Evolutionary conservation across 495 filamentous ascomycete genomes (phyloP), one percentile per base, ranked within the genome.

Genomic region (Tetracladium marchalianum): DNA sequence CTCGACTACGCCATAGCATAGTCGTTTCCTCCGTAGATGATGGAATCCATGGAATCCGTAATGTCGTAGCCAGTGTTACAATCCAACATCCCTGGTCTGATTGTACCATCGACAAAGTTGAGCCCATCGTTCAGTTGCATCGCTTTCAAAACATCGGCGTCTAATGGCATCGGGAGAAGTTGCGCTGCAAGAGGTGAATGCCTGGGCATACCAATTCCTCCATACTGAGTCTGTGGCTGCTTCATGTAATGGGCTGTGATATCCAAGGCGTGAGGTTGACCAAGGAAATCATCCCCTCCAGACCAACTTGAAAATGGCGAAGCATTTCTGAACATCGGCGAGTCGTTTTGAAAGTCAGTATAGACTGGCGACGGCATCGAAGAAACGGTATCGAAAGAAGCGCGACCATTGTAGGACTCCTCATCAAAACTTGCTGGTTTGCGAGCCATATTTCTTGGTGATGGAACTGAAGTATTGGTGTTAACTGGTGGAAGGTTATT

Each of bases 81-180:
- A 39, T 57, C 54, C 37, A 58, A 36, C 47, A 58, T 58, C 7
- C 31, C 36, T 9, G 55, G 55, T 18, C 47, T 32, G 45, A 58
- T 58, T 0, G 55, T 58, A 11, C 47, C 47, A 0, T 53, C 50
- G 0, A 42, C 40, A 18, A 49, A 53, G 19, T 47, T 54, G 39
- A 57, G 5, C 7, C 46, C 42, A 35, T 52, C 49, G 12, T 33
- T 47, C 16, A 49, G 12, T 33, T 55, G 48, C 49, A 51, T 49
- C 5, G 44, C 31, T 34, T 55, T 51, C 19, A 51, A 16, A 8
- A 50, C 9, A 12, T 41, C 32, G n/a, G 35, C 38, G n/a, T 36
- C 39, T 7, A 46, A 12, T 5, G 36, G 38, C 33, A 37, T 36
- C 27, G 46, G 16, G 22, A 27, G 22, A 27, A 27, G 22, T 27